A percentile compares a stretch with the other conserved stretches of the same genome.
Evolutionary conservation across 192 early-diverging fungal species (phyloP).

Genomic region (Coemansia furcata): DNA sequence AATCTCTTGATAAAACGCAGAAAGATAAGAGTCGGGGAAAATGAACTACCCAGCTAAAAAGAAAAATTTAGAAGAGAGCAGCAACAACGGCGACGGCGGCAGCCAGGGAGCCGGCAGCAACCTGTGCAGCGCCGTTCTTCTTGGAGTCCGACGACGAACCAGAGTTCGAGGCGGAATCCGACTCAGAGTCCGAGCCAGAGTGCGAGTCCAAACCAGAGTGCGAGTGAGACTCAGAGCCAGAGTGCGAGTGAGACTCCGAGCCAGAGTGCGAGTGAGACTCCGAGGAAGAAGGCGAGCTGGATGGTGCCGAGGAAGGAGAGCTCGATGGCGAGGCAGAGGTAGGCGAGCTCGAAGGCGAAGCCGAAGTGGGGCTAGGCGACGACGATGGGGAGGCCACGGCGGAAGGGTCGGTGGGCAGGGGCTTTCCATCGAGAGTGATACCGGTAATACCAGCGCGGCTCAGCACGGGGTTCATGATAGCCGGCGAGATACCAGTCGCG

Average conservation of each 20-base stretch:
- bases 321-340: background rate
- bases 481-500: constrained; percentile 43
- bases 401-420: constrained; percentile 14
- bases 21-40: background rate
- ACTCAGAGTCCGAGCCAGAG: background rate
- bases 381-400: background rate
- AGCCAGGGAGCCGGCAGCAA: constrained; percentile 24
- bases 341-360: background rate
- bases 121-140: constrained; percentile 27
- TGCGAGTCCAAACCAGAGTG: background rate
- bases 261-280: background rate
- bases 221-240: background rate
- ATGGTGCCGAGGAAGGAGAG: background rate
- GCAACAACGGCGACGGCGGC: constrained; percentile 34
- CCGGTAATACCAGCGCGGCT: constrained; percentile 39
- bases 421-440: constrained; percentile 41
- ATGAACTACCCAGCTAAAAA: constrained; percentile 4
- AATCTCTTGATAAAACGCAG: background rate
- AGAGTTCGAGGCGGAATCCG: background rate
- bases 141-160: background rate
- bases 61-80: constrained; percentile 35
- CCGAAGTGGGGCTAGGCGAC: background rate
- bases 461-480: constrained; percentile 44
- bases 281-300: background rate
- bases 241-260: background rate